Evolutionary conservation across 2,329 filamentous ascomycete genomes (phyloP).

Genomic region (Neofusicoccum umdonicola): DNA sequence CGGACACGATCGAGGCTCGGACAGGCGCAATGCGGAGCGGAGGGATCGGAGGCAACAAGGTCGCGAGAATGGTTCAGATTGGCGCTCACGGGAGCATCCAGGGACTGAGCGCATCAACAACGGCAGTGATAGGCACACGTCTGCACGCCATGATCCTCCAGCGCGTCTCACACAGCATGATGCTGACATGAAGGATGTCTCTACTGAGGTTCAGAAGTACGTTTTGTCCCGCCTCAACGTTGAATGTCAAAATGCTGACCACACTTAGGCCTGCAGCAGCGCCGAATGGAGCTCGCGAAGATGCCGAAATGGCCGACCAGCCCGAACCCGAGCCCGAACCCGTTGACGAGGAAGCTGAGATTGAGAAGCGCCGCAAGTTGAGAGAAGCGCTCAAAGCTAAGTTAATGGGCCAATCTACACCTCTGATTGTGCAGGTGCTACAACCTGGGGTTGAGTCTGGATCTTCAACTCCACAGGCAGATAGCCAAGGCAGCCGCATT

Average conservation of each 20-base stretch:
- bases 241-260: not conserved
- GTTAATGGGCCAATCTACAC: conserved; percentile 67
- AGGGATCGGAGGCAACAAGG: conserved; percentile 9
- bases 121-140: not conserved
- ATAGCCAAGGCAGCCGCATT: conserved; percentile 33
- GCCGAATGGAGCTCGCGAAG: not conserved
- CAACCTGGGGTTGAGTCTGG: conserved; percentile 60
- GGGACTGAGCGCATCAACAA: not conserved
- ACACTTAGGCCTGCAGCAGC: not conserved
- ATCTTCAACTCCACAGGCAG: conserved; percentile 54
- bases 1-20: conserved; percentile 31
- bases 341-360: conserved; percentile 72
- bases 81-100: conserved; percentile 16
- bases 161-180: not conserved
- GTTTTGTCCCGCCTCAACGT: not conserved
- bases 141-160: not conserved
- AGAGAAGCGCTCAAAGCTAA: conserved; percentile 84
- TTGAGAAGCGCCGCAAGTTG: conserved; percentile 79
- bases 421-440: conserved; percentile 72
- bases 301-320: not conserved
- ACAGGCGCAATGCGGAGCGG: conserved; percentile 12
- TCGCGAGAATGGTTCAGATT: conserved; percentile 13
- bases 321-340: conserved; percentile 45
- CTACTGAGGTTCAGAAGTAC: not conserved
- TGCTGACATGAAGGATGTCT: not conserved